These are phyloP conservation scores for Gautieria morchelliformis DNA, from an alignment of 768 basidiomycete genomes.

Conservation along the genomic window DNA sequence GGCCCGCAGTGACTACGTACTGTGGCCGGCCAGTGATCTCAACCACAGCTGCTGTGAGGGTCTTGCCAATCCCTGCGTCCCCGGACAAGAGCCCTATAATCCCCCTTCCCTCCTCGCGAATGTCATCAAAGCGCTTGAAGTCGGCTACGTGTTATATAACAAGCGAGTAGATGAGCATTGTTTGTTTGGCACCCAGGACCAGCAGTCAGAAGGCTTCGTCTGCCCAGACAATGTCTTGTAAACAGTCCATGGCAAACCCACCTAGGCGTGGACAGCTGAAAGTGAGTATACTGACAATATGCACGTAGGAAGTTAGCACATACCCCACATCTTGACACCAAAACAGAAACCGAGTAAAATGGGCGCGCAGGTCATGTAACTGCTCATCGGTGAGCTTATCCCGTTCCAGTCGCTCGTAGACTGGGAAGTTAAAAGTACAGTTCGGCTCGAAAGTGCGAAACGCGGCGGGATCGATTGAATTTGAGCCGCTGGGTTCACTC, in stretches of 20 bases:
- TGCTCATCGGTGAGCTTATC: conserved; percentile 17
- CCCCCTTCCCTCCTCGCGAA: conserved; percentile 11
- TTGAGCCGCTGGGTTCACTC: background rate
- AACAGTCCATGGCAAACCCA: background rate
- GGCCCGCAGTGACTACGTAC: conserved; percentile 22
- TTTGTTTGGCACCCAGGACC: conserved; percentile 1
- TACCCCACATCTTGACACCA: too few relatives aligned
- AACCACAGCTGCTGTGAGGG: conserved; percentile 25
- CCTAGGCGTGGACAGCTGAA: background rate
- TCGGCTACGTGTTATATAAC: conserved; percentile 6
- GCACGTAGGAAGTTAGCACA: background rate
- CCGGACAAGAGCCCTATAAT: too few relatives aligned
- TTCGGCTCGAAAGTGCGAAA: conserved; percentile 18
- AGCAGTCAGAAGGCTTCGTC: too few relatives aligned
- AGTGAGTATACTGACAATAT: background rate
- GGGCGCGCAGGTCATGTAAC: conserved; percentile 20
- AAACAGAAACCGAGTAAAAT: too few relatives aligned
- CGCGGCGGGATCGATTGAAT: conserved; percentile 13
- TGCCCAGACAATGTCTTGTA: too few relatives aligned
- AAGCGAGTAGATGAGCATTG: background rate
- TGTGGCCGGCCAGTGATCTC: conserved; percentile 21
- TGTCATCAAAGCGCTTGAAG: background rate
- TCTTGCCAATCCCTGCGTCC: conserved; percentile 9
- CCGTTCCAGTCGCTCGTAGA: conserved; percentile 12
- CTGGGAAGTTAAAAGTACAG: conserved; percentile 11